Evolutionary conservation across 345 rosid genomes (phyloP), one percentile per base, ranked within the genome.

Genomic region (Euphorbia peplus): DNA sequence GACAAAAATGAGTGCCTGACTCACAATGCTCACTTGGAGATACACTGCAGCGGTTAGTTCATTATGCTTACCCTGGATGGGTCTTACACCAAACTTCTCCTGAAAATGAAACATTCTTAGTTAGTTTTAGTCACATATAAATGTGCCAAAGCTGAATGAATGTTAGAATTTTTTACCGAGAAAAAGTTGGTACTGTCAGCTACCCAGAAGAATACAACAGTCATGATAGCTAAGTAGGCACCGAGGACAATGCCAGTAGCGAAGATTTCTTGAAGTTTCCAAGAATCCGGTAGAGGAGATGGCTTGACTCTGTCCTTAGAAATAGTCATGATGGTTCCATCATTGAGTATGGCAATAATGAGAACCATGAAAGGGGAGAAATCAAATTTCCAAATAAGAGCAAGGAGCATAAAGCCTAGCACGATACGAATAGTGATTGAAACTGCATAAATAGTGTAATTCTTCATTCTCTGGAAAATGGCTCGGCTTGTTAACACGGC

Each of bases 301-400:
- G 95, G 95, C 84, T 87, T 90, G 68, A 90, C 97, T 80, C 88
- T 81, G 63, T 87, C 92, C 75, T 91, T 88, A 3, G 92, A 83
- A 60, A 88, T 88, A 42, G 95, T 88, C 97, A 88, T 88, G 76
- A 88, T 88, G 5, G 95, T 88, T 46, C 93, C 96, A 70, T 93
- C 97, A 63, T 93, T 93, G 64, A 93, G 82, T 71, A 93, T 81
- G 8, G 98, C 97, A n/a, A 93, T 81, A 66, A 93, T 83, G 53
- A 93, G 77, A 53, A 93, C 96, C 97, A 93, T 90, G 90, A 93
- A 93, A 22, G 98, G 97, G 7, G 98, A 89, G 83, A 93, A 90
- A 70, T 93, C 97, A 8, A 84, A 93, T 81, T 90, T 80, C 98
- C 98, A 93, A 39, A 93, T 89, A 5, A 93, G 96, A 60, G 97